phyloP scores from a whole-genome alignment of 2,329 filamentous ascomycete species.

The Phoma sp. region DNA sequence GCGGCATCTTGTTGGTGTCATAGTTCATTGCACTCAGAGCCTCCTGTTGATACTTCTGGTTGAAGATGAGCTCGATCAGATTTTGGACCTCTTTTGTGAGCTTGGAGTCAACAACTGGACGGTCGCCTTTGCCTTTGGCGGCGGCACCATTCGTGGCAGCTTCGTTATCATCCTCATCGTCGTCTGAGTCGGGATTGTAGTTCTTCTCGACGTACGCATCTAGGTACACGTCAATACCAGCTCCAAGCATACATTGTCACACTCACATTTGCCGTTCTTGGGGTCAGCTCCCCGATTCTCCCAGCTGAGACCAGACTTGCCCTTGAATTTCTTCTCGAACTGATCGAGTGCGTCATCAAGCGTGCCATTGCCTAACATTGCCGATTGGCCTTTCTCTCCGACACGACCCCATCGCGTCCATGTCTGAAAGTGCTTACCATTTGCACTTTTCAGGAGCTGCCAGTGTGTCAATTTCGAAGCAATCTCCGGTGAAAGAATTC shows the following conservation, averaged over 20 bases:
- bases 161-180: constrained; percentile 47
- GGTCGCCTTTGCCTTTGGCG: constrained; percentile 39
- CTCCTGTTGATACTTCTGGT: constrained; percentile 71
- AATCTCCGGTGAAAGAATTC: neutral
- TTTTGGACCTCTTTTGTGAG: constrained; percentile 67
- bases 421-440: constrained; percentile 55
- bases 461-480: neutral
- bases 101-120: constrained; percentile 53
- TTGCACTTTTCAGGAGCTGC: constrained; percentile 42
- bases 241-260: no score
- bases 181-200: constrained; percentile 71
- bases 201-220: constrained; percentile 79
- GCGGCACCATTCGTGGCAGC: constrained; percentile 46
- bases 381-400: constrained; percentile 58
- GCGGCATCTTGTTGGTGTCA: constrained; percentile 75
- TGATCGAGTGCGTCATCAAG: constrained; percentile 49
- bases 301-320: constrained; percentile 62
- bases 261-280: constrained; percentile 62
- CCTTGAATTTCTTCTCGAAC: constrained; percentile 64
- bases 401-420: constrained; percentile 87
- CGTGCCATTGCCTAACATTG: constrained; percentile 48
- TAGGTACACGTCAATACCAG: neutral
- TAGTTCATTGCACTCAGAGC: constrained; percentile 73
- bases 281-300: constrained; percentile 59
- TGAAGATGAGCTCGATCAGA: constrained; percentile 84